Base-by-base conservation (phyloP, 257 asterid genomes). In the Leptodermis oblonga region DNA sequence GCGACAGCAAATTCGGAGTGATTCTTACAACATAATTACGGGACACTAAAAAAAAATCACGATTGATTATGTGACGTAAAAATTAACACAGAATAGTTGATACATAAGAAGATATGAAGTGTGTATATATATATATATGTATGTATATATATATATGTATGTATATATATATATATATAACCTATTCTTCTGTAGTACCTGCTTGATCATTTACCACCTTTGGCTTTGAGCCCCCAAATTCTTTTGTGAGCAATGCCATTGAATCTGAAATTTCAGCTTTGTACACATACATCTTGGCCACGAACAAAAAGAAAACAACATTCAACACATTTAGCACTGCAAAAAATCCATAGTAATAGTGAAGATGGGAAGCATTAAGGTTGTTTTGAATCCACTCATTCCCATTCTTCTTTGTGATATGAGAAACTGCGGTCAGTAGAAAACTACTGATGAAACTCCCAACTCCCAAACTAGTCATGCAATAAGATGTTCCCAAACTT, bases 221-320 rank as follows among this genome's bases (percentile, higher is more conserved):
- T 13, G 52, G 72, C 53, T 59, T 77, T 33, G 81, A 68, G 25
- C 62, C 86, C 75, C 42, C 76, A 53, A 87, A 77, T 66, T 86
- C 92, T 69, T 80, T 83, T 68, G 23, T 75, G 2, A 92, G 85
- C 54, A 88, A 76, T 43, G 68, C 78, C 93, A 86, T 80, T 0
- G 98, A 86, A 64, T 86, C 89, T 0, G 96, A 85, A 62, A 92
- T 86, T 62, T 92, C 98, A 0, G 92, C 93, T 82, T 80, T 92
- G 48, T 92, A 92, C 59, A 78, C 88, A 78, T 86, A 92, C 51
- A 65, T 72, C 78, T 74, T 90, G 13, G 84, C 76, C 80, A 84
- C 48, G 58, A 77, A 53, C 52, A 86, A 43, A 69, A 90, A 92
- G 63, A 85, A 75, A 3, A 79, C 0, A 49, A 92, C 71, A 79